These are phyloP conservation scores for Coleophoma cylindrospora DNA, from an alignment of 2,329 filamentous ascomycete genomes.

Conservation along the genomic window DNA sequence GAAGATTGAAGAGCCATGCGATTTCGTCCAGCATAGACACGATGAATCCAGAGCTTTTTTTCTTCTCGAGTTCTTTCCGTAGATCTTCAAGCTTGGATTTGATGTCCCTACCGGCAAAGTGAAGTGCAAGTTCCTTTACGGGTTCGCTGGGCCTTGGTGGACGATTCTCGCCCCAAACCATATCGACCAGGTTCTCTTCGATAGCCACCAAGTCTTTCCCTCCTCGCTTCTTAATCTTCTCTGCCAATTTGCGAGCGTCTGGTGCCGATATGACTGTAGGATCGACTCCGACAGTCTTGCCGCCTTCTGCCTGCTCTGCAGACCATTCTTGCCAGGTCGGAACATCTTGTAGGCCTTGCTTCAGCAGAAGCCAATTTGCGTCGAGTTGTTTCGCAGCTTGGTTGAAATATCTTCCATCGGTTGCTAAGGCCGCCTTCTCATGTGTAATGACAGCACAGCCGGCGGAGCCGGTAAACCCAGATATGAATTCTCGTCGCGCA, in stretches of 20 bases:
- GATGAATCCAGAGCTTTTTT: constrained; percentile 80
- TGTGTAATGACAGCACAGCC: constrained; percentile 86
- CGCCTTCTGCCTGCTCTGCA: constrained; percentile 77
- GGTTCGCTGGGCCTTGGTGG: constrained; percentile 72
- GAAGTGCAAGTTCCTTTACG: constrained; percentile 64
- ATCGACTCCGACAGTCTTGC: constrained; percentile 87
- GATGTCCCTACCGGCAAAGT: constrained; percentile 79
- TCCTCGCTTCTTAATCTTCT: constrained; percentile 82
- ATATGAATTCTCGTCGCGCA: constrained; percentile 84
- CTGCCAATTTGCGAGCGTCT: constrained; percentile 69
- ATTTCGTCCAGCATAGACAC: constrained; percentile 95
- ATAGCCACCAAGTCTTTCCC: constrained; percentile 73
- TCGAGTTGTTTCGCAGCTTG: constrained; percentile 90
- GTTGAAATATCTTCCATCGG: constrained; percentile 97
- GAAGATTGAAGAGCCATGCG: constrained; percentile 97
- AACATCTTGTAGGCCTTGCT: constrained; percentile 89
- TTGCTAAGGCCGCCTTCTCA: constrained; percentile 84
- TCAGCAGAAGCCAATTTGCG: constrained; percentile 83
- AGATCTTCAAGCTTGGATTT: constrained; percentile 79
- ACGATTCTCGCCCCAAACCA: constrained; percentile 74
- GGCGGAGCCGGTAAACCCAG: constrained; percentile 90
- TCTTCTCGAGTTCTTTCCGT: constrained; percentile 87
- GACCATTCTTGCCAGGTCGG: constrained; percentile 98
- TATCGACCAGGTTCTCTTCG: constrained; percentile 80
- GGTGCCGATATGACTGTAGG: constrained; percentile 76